phyloP scores from a whole-genome alignment of 768 basidiomycete species.

The Lactarius sp. region DNA sequence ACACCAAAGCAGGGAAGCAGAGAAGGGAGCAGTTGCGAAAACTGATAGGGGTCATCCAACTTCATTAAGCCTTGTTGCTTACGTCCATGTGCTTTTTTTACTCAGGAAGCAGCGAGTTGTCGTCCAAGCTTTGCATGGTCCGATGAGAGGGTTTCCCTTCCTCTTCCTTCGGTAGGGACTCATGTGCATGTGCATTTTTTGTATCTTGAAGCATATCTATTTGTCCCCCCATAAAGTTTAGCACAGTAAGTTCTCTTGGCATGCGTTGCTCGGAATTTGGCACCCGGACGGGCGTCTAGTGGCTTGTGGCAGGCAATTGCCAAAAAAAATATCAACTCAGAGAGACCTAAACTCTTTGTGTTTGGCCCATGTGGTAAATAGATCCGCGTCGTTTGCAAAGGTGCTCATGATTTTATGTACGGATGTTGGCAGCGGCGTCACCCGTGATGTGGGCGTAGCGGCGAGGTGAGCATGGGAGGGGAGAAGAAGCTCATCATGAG shows the following conservation, averaged over 20 bases:
- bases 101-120: too few species aligned
- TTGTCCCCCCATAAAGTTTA: not conserved
- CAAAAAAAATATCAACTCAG: constrained; percentile 5
- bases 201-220: not conserved
- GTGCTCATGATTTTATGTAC: not conserved
- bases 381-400: not conserved
- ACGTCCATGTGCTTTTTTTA: too few species aligned
- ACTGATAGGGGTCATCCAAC: too few species aligned
- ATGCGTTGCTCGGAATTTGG: not conserved
- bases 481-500: not conserved
- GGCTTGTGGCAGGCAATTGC: not conserved
- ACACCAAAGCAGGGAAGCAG: too few species aligned
- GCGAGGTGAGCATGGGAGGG: not conserved
- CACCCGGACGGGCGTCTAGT: not conserved
- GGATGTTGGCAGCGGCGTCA: not conserved
- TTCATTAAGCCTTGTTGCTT: too few species aligned
- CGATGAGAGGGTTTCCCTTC: too few species aligned
- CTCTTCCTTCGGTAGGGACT: too few species aligned
- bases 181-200: not conserved
- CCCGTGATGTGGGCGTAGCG: not conserved
- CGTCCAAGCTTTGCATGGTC: too few species aligned
- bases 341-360: not conserved
- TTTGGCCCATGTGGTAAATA: not conserved
- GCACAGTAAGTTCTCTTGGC: not conserved
- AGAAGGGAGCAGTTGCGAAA: too few species aligned